Evolutionary conservation across 1,139 yeast species (phyloP).

Genomic region (Martiniozyma asiatica): DNA sequence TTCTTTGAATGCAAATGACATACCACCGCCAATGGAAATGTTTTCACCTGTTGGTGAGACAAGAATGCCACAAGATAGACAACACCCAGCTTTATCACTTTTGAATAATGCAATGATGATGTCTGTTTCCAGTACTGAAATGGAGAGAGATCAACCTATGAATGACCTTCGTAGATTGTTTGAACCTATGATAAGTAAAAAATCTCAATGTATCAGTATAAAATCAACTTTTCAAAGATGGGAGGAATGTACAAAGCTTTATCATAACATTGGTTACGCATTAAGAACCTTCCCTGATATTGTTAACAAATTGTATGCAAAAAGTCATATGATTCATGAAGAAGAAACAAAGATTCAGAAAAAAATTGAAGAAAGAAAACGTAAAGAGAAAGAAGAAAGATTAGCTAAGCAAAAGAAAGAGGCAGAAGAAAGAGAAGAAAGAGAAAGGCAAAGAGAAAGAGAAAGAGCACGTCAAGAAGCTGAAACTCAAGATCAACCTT

Average conservation of each 20-base stretch:
- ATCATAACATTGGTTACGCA: conserved; percentile 26
- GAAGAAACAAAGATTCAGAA: conserved; percentile 20
- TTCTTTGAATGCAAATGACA: conserved; percentile 1
- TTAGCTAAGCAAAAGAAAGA: conserved; percentile 12
- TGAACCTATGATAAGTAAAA: conserved; percentile 11
- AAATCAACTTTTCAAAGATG: conserved; percentile 61
- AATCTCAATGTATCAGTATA: conserved; percentile 22
- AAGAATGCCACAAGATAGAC: too few relatives aligned
- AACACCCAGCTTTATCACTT: too few relatives aligned
- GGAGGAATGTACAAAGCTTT: conserved; percentile 45
- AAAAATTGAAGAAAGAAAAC: conserved; percentile 29
- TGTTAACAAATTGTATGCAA: conserved; percentile 39
- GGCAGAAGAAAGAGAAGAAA: conserved; percentile 19
- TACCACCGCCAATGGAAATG: neutral
- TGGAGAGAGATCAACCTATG: neutral
- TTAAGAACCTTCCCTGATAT: conserved; percentile 37
- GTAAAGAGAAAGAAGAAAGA: conserved; percentile 19
- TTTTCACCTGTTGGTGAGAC: too few relatives aligned
- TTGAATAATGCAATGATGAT: too few relatives aligned
- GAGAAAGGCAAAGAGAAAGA: conserved; percentile 12
- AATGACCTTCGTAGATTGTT: conserved; percentile 11
- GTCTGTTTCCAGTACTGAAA: too few relatives aligned
- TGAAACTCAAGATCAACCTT: conserved; percentile 6
- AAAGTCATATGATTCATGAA: conserved; percentile 29
- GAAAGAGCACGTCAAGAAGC: conserved; percentile 19